These are phyloP conservation scores for Bigelowiella natans DNA, from an alignment of 78 protist genomes.

Conservation along the genomic window DNA sequence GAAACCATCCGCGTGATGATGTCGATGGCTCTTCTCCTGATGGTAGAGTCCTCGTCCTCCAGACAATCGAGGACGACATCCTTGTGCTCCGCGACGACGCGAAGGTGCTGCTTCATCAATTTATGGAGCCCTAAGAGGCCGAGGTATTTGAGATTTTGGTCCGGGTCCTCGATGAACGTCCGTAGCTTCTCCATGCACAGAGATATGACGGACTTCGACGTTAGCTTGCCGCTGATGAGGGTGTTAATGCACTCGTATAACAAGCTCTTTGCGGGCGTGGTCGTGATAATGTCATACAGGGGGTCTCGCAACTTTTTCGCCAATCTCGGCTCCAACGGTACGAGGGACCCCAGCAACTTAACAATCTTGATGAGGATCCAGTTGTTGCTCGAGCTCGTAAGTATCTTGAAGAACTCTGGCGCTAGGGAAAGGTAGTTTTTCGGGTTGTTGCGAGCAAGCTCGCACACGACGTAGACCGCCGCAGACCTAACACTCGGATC, in stretches of 20 bases:
- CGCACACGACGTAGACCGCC: constrained; percentile 90
- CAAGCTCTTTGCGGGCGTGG: constrained; percentile 30
- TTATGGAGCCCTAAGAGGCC: constrained; percentile 2
- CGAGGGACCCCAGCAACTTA: constrained; percentile 54
- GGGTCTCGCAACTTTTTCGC: constrained; percentile 81
- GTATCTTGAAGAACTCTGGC: constrained; percentile 69
- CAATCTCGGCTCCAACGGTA: constrained; percentile 29
- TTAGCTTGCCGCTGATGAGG: background rate
- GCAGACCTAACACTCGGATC: constrained; percentile 68
- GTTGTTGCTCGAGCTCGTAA: constrained; percentile 61
- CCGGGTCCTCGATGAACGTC: constrained; percentile 1
- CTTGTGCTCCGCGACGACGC: constrained; percentile 3
- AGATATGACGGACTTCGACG: constrained; percentile 41
- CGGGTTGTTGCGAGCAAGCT: constrained; percentile 85
- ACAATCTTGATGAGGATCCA: constrained; percentile 92
- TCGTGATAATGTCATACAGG: constrained; percentile 63
- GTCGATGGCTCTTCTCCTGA: background rate
- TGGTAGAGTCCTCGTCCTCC: background rate
- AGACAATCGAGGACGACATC: background rate
- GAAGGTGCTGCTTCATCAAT: background rate
- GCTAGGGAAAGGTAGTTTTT: constrained; percentile 82
- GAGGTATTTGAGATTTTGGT: background rate
- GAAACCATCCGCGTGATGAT: background rate
- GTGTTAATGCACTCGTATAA: constrained; percentile 79
- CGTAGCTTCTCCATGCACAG: constrained; percentile 65